Base-by-base conservation (phyloP, 2,329 filamentous ascomycete genomes). In the Trichoderma koningiopsis region DNA sequence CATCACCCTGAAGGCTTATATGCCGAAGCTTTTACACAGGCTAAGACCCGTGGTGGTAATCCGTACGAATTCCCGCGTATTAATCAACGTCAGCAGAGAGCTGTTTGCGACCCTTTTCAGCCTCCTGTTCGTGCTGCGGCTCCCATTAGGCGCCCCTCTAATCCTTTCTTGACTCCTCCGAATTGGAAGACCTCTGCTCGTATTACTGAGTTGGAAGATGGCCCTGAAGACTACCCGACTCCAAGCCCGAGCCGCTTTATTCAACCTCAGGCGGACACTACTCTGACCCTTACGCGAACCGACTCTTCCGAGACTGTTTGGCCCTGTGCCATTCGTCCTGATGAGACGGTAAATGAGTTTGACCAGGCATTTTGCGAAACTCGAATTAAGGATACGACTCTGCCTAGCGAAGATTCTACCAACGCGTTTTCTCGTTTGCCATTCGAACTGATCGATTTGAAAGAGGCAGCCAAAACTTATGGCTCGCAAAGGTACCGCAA, bases 381-480 rank as follows among this genome's bases (percentile, higher is more conserved):
- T 58, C 63, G 53, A 31, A 14, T 66, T n/a, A 35, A 56, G 19
- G 63, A 66, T 58, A 27, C 53, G 8, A 66, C 43, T 19, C 29
- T 49, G 1, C 55, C 61, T 4, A 63, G 33, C 29, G 63, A 61
- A 47, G 55, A 57, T 52, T 68, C 40, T 16, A 35, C 33, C 16
- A 55, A 69, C 22, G 72, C 74, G 5, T 73, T 78, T 31, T 73
- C 76, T 3, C 75, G 73, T 2, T 74, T 81, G 2, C 79, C 76
- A 1, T 81, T 81, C 43, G 75, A 76, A 11, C 74, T 82, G 14
- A 77, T 82, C 58, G 80, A 79, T 64, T 72, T 82, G 19, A 76
- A 77, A 0, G 79, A 81, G 43, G 80, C 80, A 16, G 79, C 79
- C 2, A 75, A 75, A 70, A 33, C 35, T 16, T 47, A 66, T 10